Evolutionary conservation across 768 basidiomycete species (phyloP).

Genomic region (Phanerochaete carnosa): DNA sequence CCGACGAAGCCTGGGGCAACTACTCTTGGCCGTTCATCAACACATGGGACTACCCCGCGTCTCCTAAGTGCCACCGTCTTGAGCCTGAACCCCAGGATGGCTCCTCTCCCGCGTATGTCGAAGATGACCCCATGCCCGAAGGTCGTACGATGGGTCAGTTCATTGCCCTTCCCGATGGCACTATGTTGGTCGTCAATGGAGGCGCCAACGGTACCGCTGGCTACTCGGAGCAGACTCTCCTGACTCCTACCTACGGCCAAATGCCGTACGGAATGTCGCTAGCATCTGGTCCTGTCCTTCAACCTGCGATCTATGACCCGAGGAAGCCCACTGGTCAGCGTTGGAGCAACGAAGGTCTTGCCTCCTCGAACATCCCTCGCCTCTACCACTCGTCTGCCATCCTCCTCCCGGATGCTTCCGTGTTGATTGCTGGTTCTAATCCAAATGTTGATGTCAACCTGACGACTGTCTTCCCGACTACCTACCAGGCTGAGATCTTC

Average conservation of each 20-base stretch:
- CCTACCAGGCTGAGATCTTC: conserved; percentile 83
- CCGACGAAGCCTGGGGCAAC: conserved; percentile 69
- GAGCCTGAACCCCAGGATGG: conserved; percentile 81
- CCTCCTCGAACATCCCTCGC: conserved; percentile 63
- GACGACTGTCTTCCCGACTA: conserved; percentile 64
- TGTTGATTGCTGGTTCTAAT: conserved; percentile 90
- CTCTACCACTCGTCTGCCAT: conserved; percentile 92
- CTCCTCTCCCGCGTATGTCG: conserved; percentile 51
- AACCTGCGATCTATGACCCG: conserved; percentile 84
- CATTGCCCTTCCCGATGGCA: conserved; percentile 76
- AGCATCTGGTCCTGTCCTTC: conserved; percentile 74
- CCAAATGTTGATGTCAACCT: conserved; percentile 83
- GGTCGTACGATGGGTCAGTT: conserved; percentile 92
- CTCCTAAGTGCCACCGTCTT: conserved; percentile 74
- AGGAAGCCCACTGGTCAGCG: conserved; percentile 64
- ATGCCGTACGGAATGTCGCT: conserved; percentile 76
- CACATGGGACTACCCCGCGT: conserved; percentile 70
- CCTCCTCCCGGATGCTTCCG: conserved; percentile 83
- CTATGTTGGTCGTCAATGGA: conserved; percentile 80
- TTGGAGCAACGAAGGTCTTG: conserved; percentile 69
- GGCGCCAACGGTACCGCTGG: conserved; percentile 86
- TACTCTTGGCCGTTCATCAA: conserved; percentile 71
- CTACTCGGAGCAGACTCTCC: conserved; percentile 52
- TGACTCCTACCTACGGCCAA: conserved; percentile 30
- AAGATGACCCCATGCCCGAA: conserved; percentile 74